Percentiles rank a stretch among this genome's conserved stretches.
Evolutionary conservation across 2,329 filamentous ascomycete species (phyloP).

Genomic region (Chaetomium globosum): DNA sequence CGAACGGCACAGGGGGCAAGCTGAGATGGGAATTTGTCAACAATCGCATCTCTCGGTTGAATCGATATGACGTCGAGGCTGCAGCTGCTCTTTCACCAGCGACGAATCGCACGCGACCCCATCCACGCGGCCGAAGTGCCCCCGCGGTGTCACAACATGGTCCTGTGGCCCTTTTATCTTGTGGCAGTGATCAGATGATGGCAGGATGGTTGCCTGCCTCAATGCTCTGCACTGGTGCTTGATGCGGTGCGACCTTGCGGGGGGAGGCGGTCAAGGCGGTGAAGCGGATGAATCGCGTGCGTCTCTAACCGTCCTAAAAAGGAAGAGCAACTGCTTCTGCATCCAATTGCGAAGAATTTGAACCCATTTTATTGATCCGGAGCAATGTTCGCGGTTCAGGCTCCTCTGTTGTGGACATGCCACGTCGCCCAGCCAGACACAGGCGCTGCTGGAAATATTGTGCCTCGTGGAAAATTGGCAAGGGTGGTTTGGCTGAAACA

Average conservation of each 20-base stretch:
- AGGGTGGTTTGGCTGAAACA: slow-evolving; percentile 16
- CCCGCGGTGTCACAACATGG: not conserved
- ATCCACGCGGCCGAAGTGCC: slow-evolving; percentile 16
- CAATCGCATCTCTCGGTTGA: slow-evolving; percentile 25
- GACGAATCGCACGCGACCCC: slow-evolving; percentile 17
- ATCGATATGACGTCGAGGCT: slow-evolving; percentile 31
- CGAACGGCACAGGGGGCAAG: not conserved
- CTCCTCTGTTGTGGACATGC: slow-evolving; percentile 8
- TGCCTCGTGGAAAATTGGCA: slow-evolving; percentile 17
- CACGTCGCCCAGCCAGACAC: slow-evolving; percentile 20
- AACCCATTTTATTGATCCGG: slow-evolving; percentile 7
- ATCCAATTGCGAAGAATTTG: not conserved
- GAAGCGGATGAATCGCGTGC: slow-evolving; percentile 8
- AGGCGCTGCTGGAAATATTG: not conserved
- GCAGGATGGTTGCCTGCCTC: slow-evolving; percentile 16
- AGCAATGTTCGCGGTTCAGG: not conserved
- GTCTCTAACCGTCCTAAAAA: not conserved
- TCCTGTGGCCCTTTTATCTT: not conserved
- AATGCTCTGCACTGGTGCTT: not conserved
- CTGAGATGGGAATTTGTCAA: slow-evolving; percentile 31
- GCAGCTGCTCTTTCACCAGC: slow-evolving; percentile 4
- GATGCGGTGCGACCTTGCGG: slow-evolving; percentile 15
- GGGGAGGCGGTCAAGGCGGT: slow-evolving; percentile 19
- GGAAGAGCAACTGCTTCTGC: not conserved
- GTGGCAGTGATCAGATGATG: slow-evolving; percentile 23